Evolutionary conservation across 2,329 filamentous ascomycete genomes (phyloP).

Genomic region (Beauveria australis): DNA sequence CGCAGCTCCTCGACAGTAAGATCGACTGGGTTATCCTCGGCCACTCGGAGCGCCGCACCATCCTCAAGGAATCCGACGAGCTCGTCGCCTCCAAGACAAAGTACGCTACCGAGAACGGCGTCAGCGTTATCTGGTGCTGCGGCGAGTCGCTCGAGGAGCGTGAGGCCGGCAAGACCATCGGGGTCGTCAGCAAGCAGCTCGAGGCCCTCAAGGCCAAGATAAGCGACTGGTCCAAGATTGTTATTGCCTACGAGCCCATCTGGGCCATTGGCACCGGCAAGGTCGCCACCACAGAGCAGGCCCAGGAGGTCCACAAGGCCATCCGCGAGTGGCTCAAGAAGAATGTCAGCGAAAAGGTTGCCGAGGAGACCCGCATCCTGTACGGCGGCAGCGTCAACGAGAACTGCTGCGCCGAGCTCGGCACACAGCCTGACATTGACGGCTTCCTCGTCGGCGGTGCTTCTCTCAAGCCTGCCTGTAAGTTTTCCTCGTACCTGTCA

Average conservation of each 20-base stretch:
- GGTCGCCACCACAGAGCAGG: slow-evolving; percentile 81
- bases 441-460: slow-evolving; percentile 96
- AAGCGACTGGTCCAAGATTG: slow-evolving; percentile 85
- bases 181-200: slow-evolving; percentile 79
- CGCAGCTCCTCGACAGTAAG: slow-evolving; percentile 80
- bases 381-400: slow-evolving; percentile 95
- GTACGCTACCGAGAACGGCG: slow-evolving; percentile 75
- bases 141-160: slow-evolving; percentile 93
- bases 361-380: slow-evolving; percentile 84
- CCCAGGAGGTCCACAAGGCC: slow-evolving; percentile 86
- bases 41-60: slow-evolving; percentile 88
- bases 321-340: slow-evolving; percentile 84
- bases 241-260: slow-evolving; percentile 98
- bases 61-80: slow-evolving; percentile 78
- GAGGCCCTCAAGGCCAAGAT: slow-evolving; percentile 69
- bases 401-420: slow-evolving; percentile 94
- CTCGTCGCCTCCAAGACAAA: slow-evolving; percentile 92
- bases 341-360: slow-evolving; percentile 64
- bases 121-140: slow-evolving; percentile 93
- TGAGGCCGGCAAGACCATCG: slow-evolving; percentile 76
- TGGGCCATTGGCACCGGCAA: slow-evolving; percentile 95
- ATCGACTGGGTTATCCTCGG: slow-evolving; percentile 89
- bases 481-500: slow-evolving; percentile 28
- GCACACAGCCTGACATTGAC: slow-evolving; percentile 91
- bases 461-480: slow-evolving; percentile 92